Percentiles rank a stretch among this genome's conserved stretches.
phyloP scores from a whole-genome alignment of 139 green algal genomes.

The Chlamydomonas incerta region DNA sequence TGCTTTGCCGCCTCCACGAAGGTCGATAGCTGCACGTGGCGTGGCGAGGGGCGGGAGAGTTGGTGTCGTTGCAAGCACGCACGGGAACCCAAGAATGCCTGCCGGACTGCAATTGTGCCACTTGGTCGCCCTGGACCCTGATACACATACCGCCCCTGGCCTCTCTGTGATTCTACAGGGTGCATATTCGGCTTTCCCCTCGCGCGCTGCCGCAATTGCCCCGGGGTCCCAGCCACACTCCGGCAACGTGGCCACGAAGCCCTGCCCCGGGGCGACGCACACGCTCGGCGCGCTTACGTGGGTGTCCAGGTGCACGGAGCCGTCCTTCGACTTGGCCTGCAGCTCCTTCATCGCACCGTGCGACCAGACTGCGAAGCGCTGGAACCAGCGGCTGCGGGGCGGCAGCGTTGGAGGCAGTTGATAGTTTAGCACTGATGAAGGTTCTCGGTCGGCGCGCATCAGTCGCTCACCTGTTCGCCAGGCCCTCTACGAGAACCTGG shows the following conservation, averaged over 20 bases:
- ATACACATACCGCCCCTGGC: too few species aligned
- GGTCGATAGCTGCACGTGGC: background rate
- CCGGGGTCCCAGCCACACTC: too few species aligned
- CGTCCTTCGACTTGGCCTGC: slow-evolving; percentile 17
- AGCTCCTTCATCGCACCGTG: slow-evolving; percentile 40
- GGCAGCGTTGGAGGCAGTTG: background rate
- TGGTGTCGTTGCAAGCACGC: background rate
- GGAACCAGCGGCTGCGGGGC: slow-evolving; percentile 40
- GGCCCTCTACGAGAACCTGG: slow-evolving; percentile 51
- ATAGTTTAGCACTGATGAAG: background rate
- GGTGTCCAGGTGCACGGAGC: slow-evolving; percentile 5
- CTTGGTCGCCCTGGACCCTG: background rate
- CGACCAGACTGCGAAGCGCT: slow-evolving; percentile 49
- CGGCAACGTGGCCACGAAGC: too few species aligned
- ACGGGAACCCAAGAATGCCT: too few species aligned
- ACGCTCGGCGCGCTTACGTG: slow-evolving; percentile 14
- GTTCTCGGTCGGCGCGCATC: too few species aligned
- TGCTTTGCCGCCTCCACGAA: slow-evolving; percentile 28
- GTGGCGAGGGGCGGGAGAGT: background rate
- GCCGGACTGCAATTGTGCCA: background rate
- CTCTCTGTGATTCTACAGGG: too few species aligned
- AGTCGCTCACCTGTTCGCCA: slow-evolving; percentile 49
- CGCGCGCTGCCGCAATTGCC: too few species aligned
- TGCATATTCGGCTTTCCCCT: too few species aligned
- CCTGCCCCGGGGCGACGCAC: too few species aligned